Conservation (phyloP, 2,329 filamentous ascomycete species). For the Pseudogymnoascus sp. region DNA sequence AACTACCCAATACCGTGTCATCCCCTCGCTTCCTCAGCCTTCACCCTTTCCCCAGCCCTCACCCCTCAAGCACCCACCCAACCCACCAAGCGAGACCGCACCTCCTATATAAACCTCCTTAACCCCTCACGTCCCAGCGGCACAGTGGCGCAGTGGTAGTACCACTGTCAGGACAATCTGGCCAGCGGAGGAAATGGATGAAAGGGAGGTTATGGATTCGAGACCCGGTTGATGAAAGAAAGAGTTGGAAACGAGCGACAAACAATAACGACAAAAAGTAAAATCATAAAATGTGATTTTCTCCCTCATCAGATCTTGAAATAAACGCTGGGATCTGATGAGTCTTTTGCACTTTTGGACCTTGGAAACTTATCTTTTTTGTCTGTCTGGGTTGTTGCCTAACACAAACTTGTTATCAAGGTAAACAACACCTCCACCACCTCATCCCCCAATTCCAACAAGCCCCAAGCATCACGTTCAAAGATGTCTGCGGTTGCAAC, state of each 20-base stretch:
- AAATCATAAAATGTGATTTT: conserved; percentile 1
- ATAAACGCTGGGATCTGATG: neutral
- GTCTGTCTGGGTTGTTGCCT: neutral
- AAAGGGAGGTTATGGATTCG: neutral
- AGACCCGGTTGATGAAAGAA: neutral
- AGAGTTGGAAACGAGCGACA: neutral
- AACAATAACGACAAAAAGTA: neutral
- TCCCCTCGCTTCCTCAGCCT: neutral
- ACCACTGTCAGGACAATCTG: conserved; percentile 7
- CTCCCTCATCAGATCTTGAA: neutral
- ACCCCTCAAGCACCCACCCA: neutral
- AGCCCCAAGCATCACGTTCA: neutral
- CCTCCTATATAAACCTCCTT: neutral
- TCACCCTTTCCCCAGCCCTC: neutral
- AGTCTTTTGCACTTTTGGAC: neutral
- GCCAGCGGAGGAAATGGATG: neutral
- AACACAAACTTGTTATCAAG: neutral
- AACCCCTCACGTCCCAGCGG: neutral
- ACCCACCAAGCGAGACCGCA: neutral
- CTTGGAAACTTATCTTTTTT: neutral
- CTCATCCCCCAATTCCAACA: neutral
- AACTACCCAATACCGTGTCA: neutral
- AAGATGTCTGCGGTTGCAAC: neutral
- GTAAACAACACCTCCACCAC: neutral
- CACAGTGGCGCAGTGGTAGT: conserved; percentile 7